These are phyloP conservation scores for Chalaropsis thielavioides DNA, from an alignment of 2,329 filamentous ascomycete species.

Conservation along the genomic window DNA sequence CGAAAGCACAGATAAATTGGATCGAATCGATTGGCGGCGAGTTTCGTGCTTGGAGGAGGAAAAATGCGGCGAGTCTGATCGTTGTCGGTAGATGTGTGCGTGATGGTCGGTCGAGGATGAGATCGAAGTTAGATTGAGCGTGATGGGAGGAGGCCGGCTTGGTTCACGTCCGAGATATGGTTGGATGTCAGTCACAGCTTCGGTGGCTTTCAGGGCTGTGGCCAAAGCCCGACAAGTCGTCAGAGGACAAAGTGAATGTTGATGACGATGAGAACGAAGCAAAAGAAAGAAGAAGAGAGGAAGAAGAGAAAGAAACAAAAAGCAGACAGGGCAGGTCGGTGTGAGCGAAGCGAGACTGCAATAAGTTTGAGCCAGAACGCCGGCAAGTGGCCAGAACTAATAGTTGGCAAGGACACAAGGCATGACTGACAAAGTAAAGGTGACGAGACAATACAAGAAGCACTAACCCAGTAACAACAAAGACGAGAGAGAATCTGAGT, in stretches of 20 bases:
- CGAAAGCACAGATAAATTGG: background rate
- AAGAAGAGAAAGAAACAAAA: background rate
- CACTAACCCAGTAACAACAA: constrained; percentile 5
- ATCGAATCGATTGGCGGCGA: background rate
- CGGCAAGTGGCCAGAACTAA: constrained; percentile 13
- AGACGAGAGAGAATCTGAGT: constrained; percentile 11
- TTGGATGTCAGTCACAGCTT: background rate
- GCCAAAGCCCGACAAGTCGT: background rate
- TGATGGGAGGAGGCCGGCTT: background rate
- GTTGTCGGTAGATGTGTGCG: background rate
- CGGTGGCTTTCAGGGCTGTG: background rate
- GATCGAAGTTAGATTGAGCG: background rate
- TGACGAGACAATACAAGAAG: background rate
- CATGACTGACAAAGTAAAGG: constrained; percentile 5
- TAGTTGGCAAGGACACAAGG: constrained; percentile 10
- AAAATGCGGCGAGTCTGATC: background rate
- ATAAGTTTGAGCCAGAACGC: constrained; percentile 4
- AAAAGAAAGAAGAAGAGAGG: background rate
- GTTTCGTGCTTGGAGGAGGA: background rate
- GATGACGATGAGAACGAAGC: background rate
- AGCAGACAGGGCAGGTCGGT: background rate
- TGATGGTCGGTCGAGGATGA: background rate
- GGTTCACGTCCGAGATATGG: background rate
- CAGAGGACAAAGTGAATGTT: background rate
- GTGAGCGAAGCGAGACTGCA: background rate